Percentiles rank a stretch among this genome's conserved stretches.
phyloP scores from a whole-genome alignment of 176 grass and related monocot species.

The Triticum turgidum region DNA sequence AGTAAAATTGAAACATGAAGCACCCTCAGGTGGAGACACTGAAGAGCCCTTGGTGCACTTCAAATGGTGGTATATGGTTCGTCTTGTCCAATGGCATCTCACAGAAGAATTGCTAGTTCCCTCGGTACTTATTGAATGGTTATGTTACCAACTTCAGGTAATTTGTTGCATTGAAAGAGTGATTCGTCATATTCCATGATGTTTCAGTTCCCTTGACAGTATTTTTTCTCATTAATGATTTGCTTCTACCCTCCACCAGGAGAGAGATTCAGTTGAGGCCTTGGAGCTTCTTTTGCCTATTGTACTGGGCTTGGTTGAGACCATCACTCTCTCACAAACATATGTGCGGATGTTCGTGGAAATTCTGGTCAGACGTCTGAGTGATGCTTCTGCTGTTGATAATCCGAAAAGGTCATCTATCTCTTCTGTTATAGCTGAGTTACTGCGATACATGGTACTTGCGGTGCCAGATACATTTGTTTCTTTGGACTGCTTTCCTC shows the following conservation, averaged over 20 bases:
- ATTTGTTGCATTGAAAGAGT: not conserved
- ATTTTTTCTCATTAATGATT: conserved; percentile 26
- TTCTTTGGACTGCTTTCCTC: conserved; percentile 96
- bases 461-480: conserved; percentile 95
- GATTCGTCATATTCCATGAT: not conserved
- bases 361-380: conserved; percentile 56
- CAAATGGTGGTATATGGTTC: conserved; percentile 94
- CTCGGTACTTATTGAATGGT: conserved; percentile 70
- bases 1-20: conserved; percentile 64
- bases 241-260: conserved; percentile 52
- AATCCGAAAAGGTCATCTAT: conserved; percentile 62
- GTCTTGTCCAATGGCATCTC: conserved; percentile 91
- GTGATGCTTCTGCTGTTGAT: conserved; percentile 54
- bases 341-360: conserved; percentile 82
- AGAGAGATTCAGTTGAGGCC: conserved; percentile 76
- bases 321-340: conserved; percentile 79
- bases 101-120: conserved; percentile 83
- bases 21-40: conserved; percentile 44
- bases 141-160: conserved; percentile 86
- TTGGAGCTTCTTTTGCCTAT: conserved; percentile 93
- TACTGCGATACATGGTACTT: conserved; percentile 83
- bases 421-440: conserved; percentile 65
- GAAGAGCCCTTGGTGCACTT: conserved; percentile 71
- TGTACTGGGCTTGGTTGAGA: conserved; percentile 68
- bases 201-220: conserved; percentile 25